Base-by-base conservation (phyloP, 2,329 filamentous ascomycete species). In the Fusarium chuoi region DNA sequence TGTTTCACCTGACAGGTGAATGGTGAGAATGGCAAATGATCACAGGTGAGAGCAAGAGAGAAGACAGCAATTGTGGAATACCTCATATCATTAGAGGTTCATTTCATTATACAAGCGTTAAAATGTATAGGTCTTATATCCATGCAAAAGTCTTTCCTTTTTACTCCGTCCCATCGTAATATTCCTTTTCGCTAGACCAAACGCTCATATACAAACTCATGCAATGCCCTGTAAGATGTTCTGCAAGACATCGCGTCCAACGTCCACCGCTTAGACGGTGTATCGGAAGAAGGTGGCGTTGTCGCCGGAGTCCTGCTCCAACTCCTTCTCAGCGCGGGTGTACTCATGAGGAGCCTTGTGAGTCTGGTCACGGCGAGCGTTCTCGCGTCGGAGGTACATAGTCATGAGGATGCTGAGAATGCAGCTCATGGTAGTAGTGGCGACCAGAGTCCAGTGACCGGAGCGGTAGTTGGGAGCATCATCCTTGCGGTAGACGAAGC, bases 391-490 rank as follows among this genome's bases (percentile, higher is more conserved):
- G 33, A 89, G 85, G 81, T 90, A 91, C 35, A 85, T 78, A 26
- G 87, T 88, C 89, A 91, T 91, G 75, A 87, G 82, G 49, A 85
- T 78, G 48, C 84, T 87, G 18, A 91, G 82, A 55, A 84, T 64
- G 65, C 86, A 83, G 24, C 85, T 85, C 84, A 90, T 87, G 71
- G 82, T 85, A 5, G 90, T 88, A 69, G 91, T 82, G 9, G 83
- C 84, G 42, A 91, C 79, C 5, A 89, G 90, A 12, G 89, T 84
- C 2, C 87, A 87, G 76, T 92, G 90, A 14, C 90, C 90, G 36
- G 85, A 84, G 55, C 89, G 81, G 78, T 89, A 92, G 39, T 88
- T 83, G 5, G 88, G 88, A 2, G 81, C 85, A 39, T 90, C 87
- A 35, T 77, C 69, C 68, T 76, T 74, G 65, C 78, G 80, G 75